phyloP scores from a whole-genome alignment of 2,329 filamentous ascomycete species.

The Colletotrichum magnum region DNA sequence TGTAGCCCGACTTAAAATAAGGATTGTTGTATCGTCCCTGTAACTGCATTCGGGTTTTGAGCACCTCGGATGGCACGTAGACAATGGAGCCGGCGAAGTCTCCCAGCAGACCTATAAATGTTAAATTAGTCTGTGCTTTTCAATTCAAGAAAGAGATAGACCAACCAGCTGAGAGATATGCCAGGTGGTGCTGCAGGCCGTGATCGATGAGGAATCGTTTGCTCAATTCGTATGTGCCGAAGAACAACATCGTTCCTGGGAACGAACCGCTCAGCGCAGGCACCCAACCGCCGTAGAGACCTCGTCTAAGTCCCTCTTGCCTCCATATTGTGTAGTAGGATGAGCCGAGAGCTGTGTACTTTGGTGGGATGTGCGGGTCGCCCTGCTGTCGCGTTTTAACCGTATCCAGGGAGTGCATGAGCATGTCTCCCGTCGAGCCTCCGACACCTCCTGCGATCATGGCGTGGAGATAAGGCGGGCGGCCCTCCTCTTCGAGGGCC shows the following conservation, averaged over 20 bases:
- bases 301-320: slow-evolving; percentile 88
- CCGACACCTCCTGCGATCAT: slow-evolving; percentile 97
- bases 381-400: slow-evolving; percentile 99
- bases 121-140: slow-evolving; percentile 15
- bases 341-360: slow-evolving; percentile 90
- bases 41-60: slow-evolving; percentile 96
- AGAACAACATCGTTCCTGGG: slow-evolving; percentile 93
- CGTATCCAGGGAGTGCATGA: slow-evolving; percentile 99
- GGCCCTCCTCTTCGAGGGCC: slow-evolving; percentile 58
- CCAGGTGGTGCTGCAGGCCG: slow-evolving; percentile 84
- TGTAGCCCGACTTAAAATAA: slow-evolving; percentile 93
- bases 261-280: slow-evolving; percentile 94
- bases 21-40: slow-evolving; percentile 97
- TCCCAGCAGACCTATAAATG: slow-evolving; percentile 81
- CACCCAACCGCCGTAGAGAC: slow-evolving; percentile 93
- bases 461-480: slow-evolving; percentile 66
- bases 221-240: slow-evolving; percentile 95
- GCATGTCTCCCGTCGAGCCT: slow-evolving; percentile 92
- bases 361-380: slow-evolving; percentile 92
- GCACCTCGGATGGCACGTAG: slow-evolving; percentile 96
- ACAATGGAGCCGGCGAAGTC: slow-evolving; percentile 92
- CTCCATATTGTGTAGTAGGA: slow-evolving; percentile 94
- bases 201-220: slow-evolving; percentile 90
- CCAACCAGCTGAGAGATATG: slow-evolving; percentile 87
- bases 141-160: slow-evolving; percentile 5